Conservation (phyloP, 176 grass and related monocot species). For the Triticum monococcum region DNA sequence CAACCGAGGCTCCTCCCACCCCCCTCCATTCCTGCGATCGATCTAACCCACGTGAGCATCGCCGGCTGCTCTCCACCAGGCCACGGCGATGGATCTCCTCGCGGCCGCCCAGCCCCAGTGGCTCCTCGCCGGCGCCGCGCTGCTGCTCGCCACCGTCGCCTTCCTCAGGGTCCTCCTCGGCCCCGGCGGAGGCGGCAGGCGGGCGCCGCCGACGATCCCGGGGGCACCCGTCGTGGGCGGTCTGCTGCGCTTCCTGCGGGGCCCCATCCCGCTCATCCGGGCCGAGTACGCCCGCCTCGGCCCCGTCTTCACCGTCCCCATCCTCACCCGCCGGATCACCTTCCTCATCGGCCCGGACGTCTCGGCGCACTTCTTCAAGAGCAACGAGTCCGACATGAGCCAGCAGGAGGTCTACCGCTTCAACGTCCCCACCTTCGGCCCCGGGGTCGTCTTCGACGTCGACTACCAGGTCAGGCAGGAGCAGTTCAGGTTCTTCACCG, state of each 20-base stretch:
- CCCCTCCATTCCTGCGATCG: neutral
- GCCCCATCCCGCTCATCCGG: conserved; percentile 79
- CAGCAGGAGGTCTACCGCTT: conserved; percentile 96
- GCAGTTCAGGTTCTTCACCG: conserved; percentile 93
- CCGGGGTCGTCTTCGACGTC: conserved; percentile 78
- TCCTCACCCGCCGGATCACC: conserved; percentile 66
- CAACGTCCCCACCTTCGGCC: conserved; percentile 89
- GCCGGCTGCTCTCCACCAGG: neutral
- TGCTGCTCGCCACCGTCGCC: conserved; percentile 50
- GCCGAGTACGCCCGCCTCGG: conserved; percentile 79
- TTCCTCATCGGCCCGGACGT: conserved; percentile 89
- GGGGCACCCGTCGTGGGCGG: conserved; percentile 62
- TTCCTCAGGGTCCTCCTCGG: conserved; percentile 55
- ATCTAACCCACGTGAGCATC: neutral
- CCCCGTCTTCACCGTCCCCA: conserved; percentile 71
- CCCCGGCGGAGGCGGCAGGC: conserved; percentile 15
- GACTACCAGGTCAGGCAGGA: conserved; percentile 79
- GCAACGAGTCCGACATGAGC: conserved; percentile 77
- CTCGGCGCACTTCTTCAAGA: conserved; percentile 87
- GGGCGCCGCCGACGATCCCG: conserved; percentile 67
- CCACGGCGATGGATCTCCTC: conserved; percentile 67
- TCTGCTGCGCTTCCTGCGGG: conserved; percentile 68
- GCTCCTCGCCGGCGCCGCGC: conserved; percentile 45
- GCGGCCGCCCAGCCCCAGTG: conserved; percentile 29
- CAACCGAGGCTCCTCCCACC: neutral